Evolutionary conservation across 768 basidiomycete genomes (phyloP).

Genomic region (Pleurotus salmoneostramineus): DNA sequence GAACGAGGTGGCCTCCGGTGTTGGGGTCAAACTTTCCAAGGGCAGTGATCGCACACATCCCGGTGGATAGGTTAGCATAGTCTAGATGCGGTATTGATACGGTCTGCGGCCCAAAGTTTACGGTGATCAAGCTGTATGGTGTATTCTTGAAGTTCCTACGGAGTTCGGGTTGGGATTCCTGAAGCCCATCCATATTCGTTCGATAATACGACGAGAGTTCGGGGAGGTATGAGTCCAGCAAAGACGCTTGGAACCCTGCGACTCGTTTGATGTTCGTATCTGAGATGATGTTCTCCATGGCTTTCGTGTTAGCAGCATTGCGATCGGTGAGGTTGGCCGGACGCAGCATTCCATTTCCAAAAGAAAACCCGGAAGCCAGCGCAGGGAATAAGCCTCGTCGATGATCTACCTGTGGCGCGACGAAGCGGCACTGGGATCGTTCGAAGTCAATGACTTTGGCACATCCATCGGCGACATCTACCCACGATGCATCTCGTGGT

Average conservation of each 20-base stretch:
- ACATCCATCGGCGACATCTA: too few relatives aligned
- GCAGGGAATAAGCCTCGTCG: too few relatives aligned
- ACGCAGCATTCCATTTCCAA: too few relatives aligned
- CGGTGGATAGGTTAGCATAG: constrained; percentile 7
- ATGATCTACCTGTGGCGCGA: too few relatives aligned
- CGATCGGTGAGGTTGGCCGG: too few relatives aligned
- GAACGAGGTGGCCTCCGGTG: constrained; percentile 16
- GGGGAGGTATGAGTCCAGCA: not conserved
- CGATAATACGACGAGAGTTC: not conserved
- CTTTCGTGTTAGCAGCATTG: not conserved
- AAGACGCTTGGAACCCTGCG: not conserved
- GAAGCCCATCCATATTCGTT: not conserved
- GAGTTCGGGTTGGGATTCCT: not conserved
- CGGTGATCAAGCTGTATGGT: not conserved
- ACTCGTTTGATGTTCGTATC: not conserved
- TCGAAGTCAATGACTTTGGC: too few relatives aligned
- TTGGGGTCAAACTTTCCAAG: constrained; percentile 8
- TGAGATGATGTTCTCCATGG: not conserved
- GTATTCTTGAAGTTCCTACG: constrained; percentile 1
- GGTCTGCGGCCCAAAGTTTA: constrained; percentile 9
- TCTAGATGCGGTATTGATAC: constrained; percentile 2
- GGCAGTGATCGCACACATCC: constrained; percentile 12
- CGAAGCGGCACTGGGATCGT: too few relatives aligned
- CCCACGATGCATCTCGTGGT: too few relatives aligned
- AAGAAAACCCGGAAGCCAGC: too few relatives aligned